A percentile compares a stretch with the other conserved stretches of the same genome.
Evolutionary conservation across 2,329 filamentous ascomycete genomes (phyloP).

Genomic region (Fusarium tricinctum): DNA sequence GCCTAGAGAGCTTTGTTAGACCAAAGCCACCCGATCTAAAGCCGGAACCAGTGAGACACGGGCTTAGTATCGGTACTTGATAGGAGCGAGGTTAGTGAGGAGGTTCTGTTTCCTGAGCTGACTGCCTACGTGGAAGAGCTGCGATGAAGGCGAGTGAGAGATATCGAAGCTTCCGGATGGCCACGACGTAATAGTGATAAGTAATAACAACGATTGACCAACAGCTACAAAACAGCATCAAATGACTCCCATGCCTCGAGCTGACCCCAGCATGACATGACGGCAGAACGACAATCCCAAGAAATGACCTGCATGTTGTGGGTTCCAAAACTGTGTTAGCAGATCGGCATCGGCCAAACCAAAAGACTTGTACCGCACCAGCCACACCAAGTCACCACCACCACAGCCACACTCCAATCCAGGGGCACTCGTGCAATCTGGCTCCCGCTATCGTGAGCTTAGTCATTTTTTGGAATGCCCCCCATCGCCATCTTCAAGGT

Average conservation of each 20-base stretch:
- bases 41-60: constrained; percentile 41
- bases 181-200: background rate
- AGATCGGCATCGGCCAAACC: constrained; percentile 34
- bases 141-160: background rate
- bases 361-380: constrained; percentile 16
- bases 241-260: constrained; percentile 9
- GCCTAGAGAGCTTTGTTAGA: constrained; percentile 22
- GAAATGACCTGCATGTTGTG: constrained; percentile 34
- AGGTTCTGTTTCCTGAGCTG: background rate
- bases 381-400: constrained; percentile 5
- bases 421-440: constrained; percentile 47
- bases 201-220: background rate
- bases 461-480: constrained; percentile 30
- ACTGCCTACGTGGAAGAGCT: background rate
- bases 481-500: constrained; percentile 44
- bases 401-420: constrained; percentile 40
- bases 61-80: constrained; percentile 28
- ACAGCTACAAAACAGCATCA: background rate
- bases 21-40: constrained; percentile 45
- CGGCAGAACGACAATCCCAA: constrained; percentile 30
- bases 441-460: constrained; percentile 42
- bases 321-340: constrained; percentile 21
- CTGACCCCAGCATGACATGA: constrained; percentile 26
- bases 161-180: background rate
- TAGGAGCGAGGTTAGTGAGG: constrained; percentile 2